These are phyloP conservation scores for Avena atlantica DNA, from an alignment of 176 grass and related monocot genomes.

Conservation along the genomic window DNA sequence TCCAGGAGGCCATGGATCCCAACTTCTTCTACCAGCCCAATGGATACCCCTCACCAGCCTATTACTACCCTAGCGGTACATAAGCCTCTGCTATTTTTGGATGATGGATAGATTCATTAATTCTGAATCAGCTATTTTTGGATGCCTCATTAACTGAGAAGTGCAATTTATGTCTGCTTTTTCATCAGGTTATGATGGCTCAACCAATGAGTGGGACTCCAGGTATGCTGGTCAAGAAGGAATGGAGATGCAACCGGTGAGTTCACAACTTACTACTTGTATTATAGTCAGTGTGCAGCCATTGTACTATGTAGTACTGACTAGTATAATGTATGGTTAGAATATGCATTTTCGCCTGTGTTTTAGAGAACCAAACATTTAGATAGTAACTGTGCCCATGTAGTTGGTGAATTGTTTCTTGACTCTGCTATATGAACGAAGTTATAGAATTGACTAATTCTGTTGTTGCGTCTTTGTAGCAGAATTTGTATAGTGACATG, in stretches of 20 bases:
- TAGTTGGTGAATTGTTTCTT: conserved; percentile 18
- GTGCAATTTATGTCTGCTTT: conserved; percentile 30
- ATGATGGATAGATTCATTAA: conserved; percentile 1
- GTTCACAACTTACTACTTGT: conserved; percentile 35
- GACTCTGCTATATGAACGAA: neutral
- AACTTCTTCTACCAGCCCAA: conserved; percentile 66
- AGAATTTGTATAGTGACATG: conserved; percentile 85
- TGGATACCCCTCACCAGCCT: conserved; percentile 62
- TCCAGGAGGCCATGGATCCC: conserved; percentile 83
- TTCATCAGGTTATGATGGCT: conserved; percentile 82
- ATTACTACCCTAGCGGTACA: conserved; percentile 69
- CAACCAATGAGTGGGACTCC: conserved; percentile 80
- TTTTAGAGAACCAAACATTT: conserved; percentile 5
- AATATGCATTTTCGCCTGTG: neutral
- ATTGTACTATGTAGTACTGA: neutral
- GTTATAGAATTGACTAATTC: conserved; percentile 1
- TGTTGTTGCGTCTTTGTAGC: conserved; percentile 39
- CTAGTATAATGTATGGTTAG: neutral
- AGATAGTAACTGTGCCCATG: neutral
- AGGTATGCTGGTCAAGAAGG: conserved; percentile 71
- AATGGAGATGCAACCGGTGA: conserved; percentile 64
- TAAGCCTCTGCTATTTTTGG: conserved; percentile 8
- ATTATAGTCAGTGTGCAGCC: neutral
- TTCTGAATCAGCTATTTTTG: conserved; percentile 12
- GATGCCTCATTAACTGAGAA: neutral